phyloP scores from a whole-genome alignment of 208 protist genomes.

The Phytomonas serpens region DNA sequence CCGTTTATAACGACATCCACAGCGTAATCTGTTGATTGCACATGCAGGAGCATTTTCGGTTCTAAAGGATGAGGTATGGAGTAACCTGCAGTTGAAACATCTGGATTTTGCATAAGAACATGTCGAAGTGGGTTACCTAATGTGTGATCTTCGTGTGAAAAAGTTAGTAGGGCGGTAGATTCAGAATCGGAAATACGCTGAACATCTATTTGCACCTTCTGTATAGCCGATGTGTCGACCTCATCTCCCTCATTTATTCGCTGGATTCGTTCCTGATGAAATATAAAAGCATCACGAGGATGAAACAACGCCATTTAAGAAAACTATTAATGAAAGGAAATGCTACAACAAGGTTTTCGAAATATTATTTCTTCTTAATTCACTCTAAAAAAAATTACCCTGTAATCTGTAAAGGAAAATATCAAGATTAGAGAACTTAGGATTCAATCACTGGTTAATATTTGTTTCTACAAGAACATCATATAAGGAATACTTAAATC shows the following conservation, averaged over 20 bases:
- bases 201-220: constrained; percentile 84
- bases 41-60: constrained; percentile 89
- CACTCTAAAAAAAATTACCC: background rate
- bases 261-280: constrained; percentile 83
- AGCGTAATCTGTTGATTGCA: constrained; percentile 84
- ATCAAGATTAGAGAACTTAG: background rate
- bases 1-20: constrained; percentile 76
- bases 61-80: constrained; percentile 92
- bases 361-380: background rate
- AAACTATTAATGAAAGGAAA: background rate
- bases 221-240: constrained; percentile 84
- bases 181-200: constrained; percentile 71
- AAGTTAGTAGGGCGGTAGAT: constrained; percentile 71
- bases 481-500: background rate
- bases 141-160: constrained; percentile 90
- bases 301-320: constrained; percentile 51
- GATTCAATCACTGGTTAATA: background rate
- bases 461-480: background rate
- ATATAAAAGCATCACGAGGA: constrained; percentile 76
- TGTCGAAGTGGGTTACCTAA: constrained; percentile 89
- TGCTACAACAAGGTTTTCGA: background rate
- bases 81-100: constrained; percentile 87
- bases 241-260: constrained; percentile 85
- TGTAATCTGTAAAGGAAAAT: background rate
- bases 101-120: constrained; percentile 88